Conservation (phyloP, 345 rosid genomes). For the Eucalyptus tenuipes region DNA sequence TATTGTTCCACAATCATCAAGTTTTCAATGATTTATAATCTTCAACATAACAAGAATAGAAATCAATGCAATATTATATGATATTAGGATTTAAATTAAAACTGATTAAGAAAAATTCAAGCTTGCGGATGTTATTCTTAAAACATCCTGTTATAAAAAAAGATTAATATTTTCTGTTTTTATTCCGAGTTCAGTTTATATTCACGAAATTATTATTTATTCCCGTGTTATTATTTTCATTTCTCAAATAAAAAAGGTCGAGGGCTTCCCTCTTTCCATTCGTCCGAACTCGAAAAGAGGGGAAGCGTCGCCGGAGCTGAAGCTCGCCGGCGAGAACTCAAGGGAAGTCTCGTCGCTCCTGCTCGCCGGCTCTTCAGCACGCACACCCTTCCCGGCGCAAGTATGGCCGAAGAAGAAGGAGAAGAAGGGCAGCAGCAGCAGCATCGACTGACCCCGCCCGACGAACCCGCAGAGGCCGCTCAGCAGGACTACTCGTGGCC, state of each 20-base stretch:
- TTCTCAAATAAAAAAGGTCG: neutral
- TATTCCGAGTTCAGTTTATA: neutral
- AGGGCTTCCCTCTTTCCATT: neutral
- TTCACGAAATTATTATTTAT: neutral
- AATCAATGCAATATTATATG: neutral
- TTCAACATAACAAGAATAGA: neutral
- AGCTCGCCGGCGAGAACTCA: neutral
- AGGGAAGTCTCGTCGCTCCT: neutral
- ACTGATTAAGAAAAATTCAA: no score
- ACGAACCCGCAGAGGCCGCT: neutral
- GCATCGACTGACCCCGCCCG: neutral
- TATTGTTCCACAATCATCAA: neutral
- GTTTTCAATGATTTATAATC: neutral
- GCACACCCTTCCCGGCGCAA: neutral
- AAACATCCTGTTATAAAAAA: no score
- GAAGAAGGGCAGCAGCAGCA: neutral
- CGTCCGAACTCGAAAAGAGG: neutral
- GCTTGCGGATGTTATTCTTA: no score
- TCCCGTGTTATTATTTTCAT: neutral
- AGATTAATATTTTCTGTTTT: neutral
- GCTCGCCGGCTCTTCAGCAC: neutral
- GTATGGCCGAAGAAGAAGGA: neutral
- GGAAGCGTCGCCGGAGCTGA: neutral
- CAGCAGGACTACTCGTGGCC: slow-evolving; percentile 27
- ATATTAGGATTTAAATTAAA: neutral